Conservation (phyloP, 192 early-diverging fungal genomes). For the Lobosporangium transversale region DNA sequence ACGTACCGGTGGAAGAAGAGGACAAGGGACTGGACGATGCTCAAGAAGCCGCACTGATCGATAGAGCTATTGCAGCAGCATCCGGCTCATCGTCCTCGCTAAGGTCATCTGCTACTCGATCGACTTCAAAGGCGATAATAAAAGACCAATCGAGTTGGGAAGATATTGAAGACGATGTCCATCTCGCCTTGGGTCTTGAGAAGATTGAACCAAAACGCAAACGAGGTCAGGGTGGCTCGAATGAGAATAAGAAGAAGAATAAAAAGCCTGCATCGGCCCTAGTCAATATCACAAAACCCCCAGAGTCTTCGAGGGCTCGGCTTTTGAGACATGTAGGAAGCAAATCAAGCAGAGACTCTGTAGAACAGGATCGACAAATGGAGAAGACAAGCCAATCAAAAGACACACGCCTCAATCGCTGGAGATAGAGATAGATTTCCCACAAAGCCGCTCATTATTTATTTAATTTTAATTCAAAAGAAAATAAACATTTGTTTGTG, state of each 20-base stretch:
- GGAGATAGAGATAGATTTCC: slow-evolving; percentile 3
- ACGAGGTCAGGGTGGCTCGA: slow-evolving; percentile 3
- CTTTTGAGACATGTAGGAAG: slow-evolving; percentile 39
- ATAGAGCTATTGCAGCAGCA: slow-evolving; percentile 10
- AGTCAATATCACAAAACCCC: slow-evolving; percentile 56
- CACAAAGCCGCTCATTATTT: no score
- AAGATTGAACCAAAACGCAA: slow-evolving; percentile 42
- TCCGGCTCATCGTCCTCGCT: background rate
- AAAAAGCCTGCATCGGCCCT: slow-evolving; percentile 38
- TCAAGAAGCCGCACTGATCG: slow-evolving; percentile 9
- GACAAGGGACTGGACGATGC: slow-evolving; percentile 6
- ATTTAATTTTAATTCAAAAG: no score
- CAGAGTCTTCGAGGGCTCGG: slow-evolving; percentile 39
- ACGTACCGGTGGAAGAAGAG: slow-evolving; percentile 11
- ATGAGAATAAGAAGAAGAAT: slow-evolving; percentile 7
- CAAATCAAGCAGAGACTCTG: slow-evolving; percentile 17
- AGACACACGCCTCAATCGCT: slow-evolving; percentile 26
- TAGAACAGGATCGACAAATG: slow-evolving; percentile 14
- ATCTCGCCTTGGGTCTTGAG: slow-evolving; percentile 49
- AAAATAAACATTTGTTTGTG: no score
- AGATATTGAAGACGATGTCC: slow-evolving; percentile 59
- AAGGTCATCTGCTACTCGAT: background rate
- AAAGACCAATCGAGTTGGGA: slow-evolving; percentile 54
- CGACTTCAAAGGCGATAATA: no score
- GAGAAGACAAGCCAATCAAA: slow-evolving; percentile 2